These are phyloP conservation scores for Phytophthora cajani DNA, from an alignment of 352 stramenopile species.

Conservation along the genomic window DNA sequence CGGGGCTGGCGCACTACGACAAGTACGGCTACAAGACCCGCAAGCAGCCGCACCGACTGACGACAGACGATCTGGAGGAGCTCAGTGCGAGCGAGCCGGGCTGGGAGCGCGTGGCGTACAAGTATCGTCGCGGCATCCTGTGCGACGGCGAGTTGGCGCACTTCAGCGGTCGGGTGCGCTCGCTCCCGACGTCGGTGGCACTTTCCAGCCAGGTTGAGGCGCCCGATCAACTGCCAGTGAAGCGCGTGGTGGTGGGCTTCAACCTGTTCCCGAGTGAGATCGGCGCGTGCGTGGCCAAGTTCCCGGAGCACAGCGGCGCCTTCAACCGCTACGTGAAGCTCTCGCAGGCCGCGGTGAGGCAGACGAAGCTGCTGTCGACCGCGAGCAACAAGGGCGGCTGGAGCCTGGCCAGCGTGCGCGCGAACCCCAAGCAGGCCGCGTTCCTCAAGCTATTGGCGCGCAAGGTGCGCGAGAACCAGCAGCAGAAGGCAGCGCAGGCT, in stretches of 20 bases:
- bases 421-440: constrained; percentile 70
- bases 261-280: constrained; percentile 79
- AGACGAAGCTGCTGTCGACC: constrained; percentile 39
- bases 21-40: constrained; percentile 75
- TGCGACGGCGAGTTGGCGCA: constrained; percentile 77
- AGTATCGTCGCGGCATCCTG: constrained; percentile 65
- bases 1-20: constrained; percentile 61
- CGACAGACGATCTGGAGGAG: constrained; percentile 57
- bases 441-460: constrained; percentile 67
- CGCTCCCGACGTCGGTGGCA: constrained; percentile 32
- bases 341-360: constrained; percentile 62
- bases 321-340: constrained; percentile 84
- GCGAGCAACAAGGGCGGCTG: constrained; percentile 32
- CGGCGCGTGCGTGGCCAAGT: constrained; percentile 61
- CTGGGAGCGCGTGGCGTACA: constrained; percentile 59
- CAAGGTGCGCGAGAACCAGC: constrained; percentile 62
- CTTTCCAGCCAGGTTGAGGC: not conserved
- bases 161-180: constrained; percentile 66
- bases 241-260: constrained; percentile 80
- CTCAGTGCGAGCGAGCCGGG: constrained; percentile 34
- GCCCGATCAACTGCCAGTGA: constrained; percentile 26
- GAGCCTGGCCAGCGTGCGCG: constrained; percentile 61
- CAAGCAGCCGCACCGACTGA: constrained; percentile 41
- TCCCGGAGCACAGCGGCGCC: constrained; percentile 68
- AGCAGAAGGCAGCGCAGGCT: constrained; percentile 3